phyloP scores from a whole-genome alignment of 108 stramenopile species.

The Discostella stelligeroides region DNA sequence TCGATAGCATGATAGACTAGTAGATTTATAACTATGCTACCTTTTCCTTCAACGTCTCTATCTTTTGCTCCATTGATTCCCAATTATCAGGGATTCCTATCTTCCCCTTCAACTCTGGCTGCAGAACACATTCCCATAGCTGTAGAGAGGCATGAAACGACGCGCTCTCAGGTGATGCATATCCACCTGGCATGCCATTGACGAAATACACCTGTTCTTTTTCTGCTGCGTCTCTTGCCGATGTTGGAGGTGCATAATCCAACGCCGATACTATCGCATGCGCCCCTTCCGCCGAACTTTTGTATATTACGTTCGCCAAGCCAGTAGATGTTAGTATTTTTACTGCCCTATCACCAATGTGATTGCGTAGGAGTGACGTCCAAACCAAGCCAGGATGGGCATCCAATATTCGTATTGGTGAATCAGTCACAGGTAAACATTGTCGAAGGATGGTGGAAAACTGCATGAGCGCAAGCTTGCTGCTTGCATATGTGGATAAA shows the following conservation, averaged over 20 bases:
- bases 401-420: slow-evolving; percentile 25
- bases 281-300: slow-evolving; percentile 46
- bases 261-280: slow-evolving; percentile 27
- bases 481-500: slow-evolving; percentile 41
- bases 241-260: slow-evolving; percentile 9
- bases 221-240: not conserved
- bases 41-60: not conserved
- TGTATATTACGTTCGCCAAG: slow-evolving; percentile 41
- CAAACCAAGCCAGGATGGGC: slow-evolving; percentile 54
- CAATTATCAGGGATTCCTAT: slow-evolving; percentile 25
- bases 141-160: slow-evolving; percentile 10
- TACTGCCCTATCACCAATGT: slow-evolving; percentile 30
- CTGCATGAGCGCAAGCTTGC: slow-evolving; percentile 45
- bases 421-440: slow-evolving; percentile 8
- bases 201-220: slow-evolving; percentile 42
- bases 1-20: not conserved
- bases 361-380: slow-evolving; percentile 45
- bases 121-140: slow-evolving; percentile 34
- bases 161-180: slow-evolving; percentile 36
- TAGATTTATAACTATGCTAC: no score
- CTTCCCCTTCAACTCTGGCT: slow-evolving; percentile 23
- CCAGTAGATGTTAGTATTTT: slow-evolving; percentile 28
- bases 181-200: slow-evolving; percentile 37
- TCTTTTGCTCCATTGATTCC: not conserved
- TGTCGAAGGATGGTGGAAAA: slow-evolving; percentile 42